Evolutionary conservation across 176 grass and related monocot species (phyloP).

Genomic region (Alopecurus myosuroides): DNA sequence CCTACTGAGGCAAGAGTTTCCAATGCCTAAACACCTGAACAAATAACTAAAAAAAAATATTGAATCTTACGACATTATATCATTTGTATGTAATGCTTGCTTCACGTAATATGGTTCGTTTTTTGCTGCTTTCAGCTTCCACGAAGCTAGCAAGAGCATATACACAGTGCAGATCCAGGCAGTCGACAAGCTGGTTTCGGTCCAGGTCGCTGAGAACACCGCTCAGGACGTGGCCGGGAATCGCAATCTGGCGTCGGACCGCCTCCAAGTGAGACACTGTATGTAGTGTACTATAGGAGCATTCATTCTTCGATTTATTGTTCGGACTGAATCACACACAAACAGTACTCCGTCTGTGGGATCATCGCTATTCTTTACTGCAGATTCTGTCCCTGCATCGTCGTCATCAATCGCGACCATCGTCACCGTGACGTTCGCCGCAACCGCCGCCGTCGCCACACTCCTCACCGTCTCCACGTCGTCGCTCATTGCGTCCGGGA

Average conservation of each 20-base stretch:
- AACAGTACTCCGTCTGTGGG: background rate
- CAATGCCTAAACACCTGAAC: background rate
- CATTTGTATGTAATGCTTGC: background rate
- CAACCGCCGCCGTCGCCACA: constrained; percentile 42
- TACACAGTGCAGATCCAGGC: constrained; percentile 59
- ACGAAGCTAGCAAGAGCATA: constrained; percentile 77
- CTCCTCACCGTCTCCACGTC: constrained; percentile 70
- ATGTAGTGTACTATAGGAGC: constrained; percentile 8
- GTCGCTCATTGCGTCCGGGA: constrained; percentile 65
- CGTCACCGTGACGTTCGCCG: constrained; percentile 38
- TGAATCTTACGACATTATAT: too few species aligned
- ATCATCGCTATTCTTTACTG: background rate
- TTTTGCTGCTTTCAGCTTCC: constrained; percentile 53
- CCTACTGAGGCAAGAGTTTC: constrained; percentile 56
- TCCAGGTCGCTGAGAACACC: constrained; percentile 68
- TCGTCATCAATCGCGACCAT: constrained; percentile 56
- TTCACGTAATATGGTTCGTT: background rate
- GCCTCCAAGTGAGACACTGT: constrained; percentile 91
- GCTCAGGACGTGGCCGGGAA: constrained; percentile 83
- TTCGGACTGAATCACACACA: background rate
- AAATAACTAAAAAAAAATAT: background rate
- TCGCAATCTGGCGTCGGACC: constrained; percentile 65
- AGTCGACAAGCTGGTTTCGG: constrained; percentile 49
- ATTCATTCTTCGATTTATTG: background rate
- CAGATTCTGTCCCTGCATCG: constrained; percentile 71